A percentile compares a stretch with the other conserved stretches of the same genome.
These are phyloP conservation scores for Nematodospora valgi DNA, from an alignment of 805 yeast species.

Conservation along the genomic window DNA sequence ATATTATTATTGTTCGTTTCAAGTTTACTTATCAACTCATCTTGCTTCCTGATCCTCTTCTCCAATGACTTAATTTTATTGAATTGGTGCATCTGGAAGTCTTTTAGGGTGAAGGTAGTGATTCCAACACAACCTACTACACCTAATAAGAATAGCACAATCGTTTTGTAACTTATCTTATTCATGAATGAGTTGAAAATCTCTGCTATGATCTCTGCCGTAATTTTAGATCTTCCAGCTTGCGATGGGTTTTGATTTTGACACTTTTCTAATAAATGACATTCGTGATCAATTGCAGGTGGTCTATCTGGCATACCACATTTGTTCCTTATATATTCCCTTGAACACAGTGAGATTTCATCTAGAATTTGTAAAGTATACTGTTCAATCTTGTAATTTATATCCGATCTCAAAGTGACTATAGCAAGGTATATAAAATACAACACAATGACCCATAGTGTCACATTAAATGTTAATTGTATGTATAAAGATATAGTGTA, in stretches of 20 bases:
- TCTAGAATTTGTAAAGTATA: conserved; percentile 57
- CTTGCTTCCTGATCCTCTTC: conserved; percentile 13
- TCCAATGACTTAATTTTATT: conserved; percentile 12
- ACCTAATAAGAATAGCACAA: conserved; percentile 1
- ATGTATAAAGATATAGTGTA: conserved; percentile 58
- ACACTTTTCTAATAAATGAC: conserved; percentile 76
- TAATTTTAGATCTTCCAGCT: conserved; percentile 65
- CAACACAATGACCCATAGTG: conserved; percentile 48
- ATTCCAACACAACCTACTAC: conserved; percentile 2
- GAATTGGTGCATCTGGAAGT: conserved; percentile 1
- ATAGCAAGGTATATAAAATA: conserved; percentile 52
- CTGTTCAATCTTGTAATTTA: conserved; percentile 63
- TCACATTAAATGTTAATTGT: conserved; percentile 57
- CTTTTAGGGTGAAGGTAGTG: conserved; percentile 2
- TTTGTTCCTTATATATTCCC: conserved; percentile 66
- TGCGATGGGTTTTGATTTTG: conserved; percentile 73
- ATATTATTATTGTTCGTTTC: not conserved
- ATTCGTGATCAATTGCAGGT: conserved; percentile 69
- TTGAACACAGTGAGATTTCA: conserved; percentile 65
- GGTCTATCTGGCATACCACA: conserved; percentile 55
- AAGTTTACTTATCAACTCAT: conserved; percentile 6
- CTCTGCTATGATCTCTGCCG: conserved; percentile 82
- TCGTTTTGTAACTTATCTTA: conserved; percentile 67
- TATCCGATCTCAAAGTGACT: conserved; percentile 61
- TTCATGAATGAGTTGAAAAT: conserved; percentile 72